Evolutionary conservation across 495 filamentous ascomycete species (phyloP).

Genomic region (Glonium stellatum): DNA sequence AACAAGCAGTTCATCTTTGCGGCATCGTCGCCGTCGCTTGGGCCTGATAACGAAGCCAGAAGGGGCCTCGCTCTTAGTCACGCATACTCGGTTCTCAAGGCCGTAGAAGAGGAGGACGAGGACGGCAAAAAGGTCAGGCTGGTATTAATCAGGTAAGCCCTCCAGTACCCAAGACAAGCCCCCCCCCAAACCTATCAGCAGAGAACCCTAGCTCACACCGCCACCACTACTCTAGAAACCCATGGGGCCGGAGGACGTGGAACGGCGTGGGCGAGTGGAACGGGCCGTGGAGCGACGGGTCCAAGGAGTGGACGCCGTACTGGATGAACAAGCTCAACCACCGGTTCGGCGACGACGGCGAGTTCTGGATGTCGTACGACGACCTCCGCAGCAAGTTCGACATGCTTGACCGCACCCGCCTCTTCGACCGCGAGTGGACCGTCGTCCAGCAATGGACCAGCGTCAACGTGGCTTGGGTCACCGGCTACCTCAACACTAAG

Average conservation of each 20-base stretch:
- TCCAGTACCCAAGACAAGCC: neutral
- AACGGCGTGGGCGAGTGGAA: conserved; percentile 51
- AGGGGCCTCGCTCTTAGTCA: conserved; percentile 73
- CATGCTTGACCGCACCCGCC: conserved; percentile 75
- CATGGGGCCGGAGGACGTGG: conserved; percentile 61
- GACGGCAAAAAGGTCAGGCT: conserved; percentile 34
- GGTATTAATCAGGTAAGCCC: conserved; percentile 21
- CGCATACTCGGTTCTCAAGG: conserved; percentile 80
- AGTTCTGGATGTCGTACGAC: conserved; percentile 68
- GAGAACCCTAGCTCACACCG: too few species aligned
- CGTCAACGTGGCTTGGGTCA: conserved; percentile 74
- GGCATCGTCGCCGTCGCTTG: conserved; percentile 61
- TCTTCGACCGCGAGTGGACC: conserved; percentile 76
- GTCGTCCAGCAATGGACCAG: conserved; percentile 79
- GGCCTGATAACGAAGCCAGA: conserved; percentile 38
- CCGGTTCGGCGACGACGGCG: conserved; percentile 80
- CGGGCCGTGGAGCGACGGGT: conserved; percentile 54
- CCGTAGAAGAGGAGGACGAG: conserved; percentile 65
- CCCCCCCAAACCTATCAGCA: too few species aligned
- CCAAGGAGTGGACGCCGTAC: conserved; percentile 83
- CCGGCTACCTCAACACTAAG: conserved; percentile 77
- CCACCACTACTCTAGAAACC: conserved; percentile 55
- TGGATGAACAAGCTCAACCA: conserved; percentile 74
- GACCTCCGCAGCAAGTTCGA: conserved; percentile 79
- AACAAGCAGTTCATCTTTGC: conserved; percentile 62